These are phyloP conservation scores for Diaporthe sp. DNA, from an alignment of 2,329 filamentous ascomycete genomes.

Conservation along the genomic window DNA sequence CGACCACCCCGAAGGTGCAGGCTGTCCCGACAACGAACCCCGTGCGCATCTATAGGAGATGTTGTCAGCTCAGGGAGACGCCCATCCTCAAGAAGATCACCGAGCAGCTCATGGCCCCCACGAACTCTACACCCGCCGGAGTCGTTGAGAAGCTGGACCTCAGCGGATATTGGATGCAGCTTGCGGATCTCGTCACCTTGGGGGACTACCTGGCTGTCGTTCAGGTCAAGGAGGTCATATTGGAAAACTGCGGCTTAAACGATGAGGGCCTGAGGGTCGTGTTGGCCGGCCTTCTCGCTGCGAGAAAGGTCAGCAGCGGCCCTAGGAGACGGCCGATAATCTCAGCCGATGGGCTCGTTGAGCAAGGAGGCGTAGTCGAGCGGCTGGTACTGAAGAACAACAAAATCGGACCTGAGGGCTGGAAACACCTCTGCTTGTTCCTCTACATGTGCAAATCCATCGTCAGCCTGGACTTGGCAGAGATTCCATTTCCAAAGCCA, in stretches of 20 bases:
- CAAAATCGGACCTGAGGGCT: slow-evolving; percentile 87
- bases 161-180: slow-evolving; percentile 84
- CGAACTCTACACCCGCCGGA: slow-evolving; percentile 77
- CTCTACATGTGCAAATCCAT: slow-evolving; percentile 90
- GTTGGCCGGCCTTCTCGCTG: slow-evolving; percentile 86
- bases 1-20: slow-evolving; percentile 64
- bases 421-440: slow-evolving; percentile 92
- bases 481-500: slow-evolving; percentile 78
- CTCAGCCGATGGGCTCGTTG: slow-evolving; percentile 54
- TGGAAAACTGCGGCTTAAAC: slow-evolving; percentile 89
- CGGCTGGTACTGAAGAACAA: slow-evolving; percentile 93
- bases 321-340: slow-evolving; percentile 59
- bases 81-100: slow-evolving; percentile 93
- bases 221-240: slow-evolving; percentile 85
- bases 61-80: slow-evolving; percentile 93
- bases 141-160: slow-evolving; percentile 86
- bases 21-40: slow-evolving; percentile 89
- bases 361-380: slow-evolving; percentile 82
- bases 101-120: slow-evolving; percentile 82
- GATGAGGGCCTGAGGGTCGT: slow-evolving; percentile 91
- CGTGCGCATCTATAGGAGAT: slow-evolving; percentile 91
- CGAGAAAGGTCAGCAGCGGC: slow-evolving; percentile 72
- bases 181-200: slow-evolving; percentile 87
- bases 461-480: slow-evolving; percentile 87
- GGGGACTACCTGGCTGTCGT: slow-evolving; percentile 96